Evolutionary conservation across 805 yeast species (phyloP).

Genomic region (Saccharomycopsis babjevae): DNA sequence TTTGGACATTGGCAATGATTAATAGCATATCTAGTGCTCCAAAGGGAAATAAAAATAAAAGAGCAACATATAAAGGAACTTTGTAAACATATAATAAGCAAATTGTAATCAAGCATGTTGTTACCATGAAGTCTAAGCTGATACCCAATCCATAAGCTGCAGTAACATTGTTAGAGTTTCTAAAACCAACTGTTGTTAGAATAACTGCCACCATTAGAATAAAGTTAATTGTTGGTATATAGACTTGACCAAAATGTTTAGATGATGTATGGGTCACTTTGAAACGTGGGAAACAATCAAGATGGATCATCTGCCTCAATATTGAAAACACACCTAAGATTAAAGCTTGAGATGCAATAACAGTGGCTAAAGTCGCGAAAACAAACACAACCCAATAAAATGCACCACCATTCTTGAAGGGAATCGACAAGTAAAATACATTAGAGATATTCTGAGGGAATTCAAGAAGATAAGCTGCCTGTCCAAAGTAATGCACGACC

Average conservation of each 20-base stretch:
- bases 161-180: conserved; percentile 39
- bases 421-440: conserved; percentile 40
- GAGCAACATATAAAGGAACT: conserved; percentile 27
- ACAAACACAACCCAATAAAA: conserved; percentile 44
- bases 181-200: conserved; percentile 42
- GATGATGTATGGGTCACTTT: conserved; percentile 36
- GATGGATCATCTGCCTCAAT: conserved; percentile 39
- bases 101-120: conserved; percentile 36
- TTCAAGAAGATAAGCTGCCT: conserved; percentile 38
- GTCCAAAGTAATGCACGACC: conserved; percentile 47
- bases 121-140: conserved; percentile 43
- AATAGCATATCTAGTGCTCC: conserved; percentile 38
- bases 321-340: conserved; percentile 47
- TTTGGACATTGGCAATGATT: conserved; percentile 39
- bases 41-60: conserved; percentile 30
- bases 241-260: conserved; percentile 39
- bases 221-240: conserved; percentile 41
- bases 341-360: conserved; percentile 53
- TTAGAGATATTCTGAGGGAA: conserved; percentile 33
- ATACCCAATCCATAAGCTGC: conserved; percentile 56
- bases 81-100: conserved; percentile 38
- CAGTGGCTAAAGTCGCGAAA: conserved; percentile 43
- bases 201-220: conserved; percentile 42
- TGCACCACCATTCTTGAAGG: conserved; percentile 36
- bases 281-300: conserved; percentile 45